Base-by-base conservation (phyloP, 108 stramenopile genomes). In the Cyclotella cryptica region DNA sequence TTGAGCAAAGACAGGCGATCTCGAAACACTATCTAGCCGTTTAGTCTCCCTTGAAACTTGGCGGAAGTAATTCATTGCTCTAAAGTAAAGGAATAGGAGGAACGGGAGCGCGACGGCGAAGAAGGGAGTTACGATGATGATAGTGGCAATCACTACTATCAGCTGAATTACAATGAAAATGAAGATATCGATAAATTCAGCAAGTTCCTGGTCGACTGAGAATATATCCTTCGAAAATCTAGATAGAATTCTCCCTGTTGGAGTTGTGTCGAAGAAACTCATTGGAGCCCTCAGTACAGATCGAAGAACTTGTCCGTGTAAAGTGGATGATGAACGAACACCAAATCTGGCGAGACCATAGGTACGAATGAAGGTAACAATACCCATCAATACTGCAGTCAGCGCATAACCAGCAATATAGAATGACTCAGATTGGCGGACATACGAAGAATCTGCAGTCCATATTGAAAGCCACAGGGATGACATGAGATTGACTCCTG, bases 1-100 rank as follows among this genome's bases (percentile, higher is more conserved):
- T 52, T 95, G 94, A 14, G 95, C 86, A 84, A 91, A 98, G 5
- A 98, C 89, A 22, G 98, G 98, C n/a, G 91, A 92, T 61, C 97
- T 79, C 0, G 90, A 81, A 41, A 97, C 84, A 66, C 91, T 88
- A 54, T 98, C 98, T 17, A 98, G 75, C 11, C 98, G 78, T 85
- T 95, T 93, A 0, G 88, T 93, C 80, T 87, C 93, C 8, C 87
- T 87, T 51, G 84, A 88, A 0, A 89, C 90, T 59, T 55, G 87
- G 18, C 94, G 79, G 78, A 89, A 95, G 58, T 88, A 90, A 51
- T 92, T 88, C 79, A 92, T 80, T n/a, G 90, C 72, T 14, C 64
- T 54, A 19, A 91, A 74, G 77, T 95, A 95, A 26, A 79, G 83
- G 81, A 52, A 79, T 70, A 64, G 75, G 75, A 84, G 61, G 55